Conservation (phyloP, 306 rosid species). For the Ammopiptanthus mongolicus region DNA sequence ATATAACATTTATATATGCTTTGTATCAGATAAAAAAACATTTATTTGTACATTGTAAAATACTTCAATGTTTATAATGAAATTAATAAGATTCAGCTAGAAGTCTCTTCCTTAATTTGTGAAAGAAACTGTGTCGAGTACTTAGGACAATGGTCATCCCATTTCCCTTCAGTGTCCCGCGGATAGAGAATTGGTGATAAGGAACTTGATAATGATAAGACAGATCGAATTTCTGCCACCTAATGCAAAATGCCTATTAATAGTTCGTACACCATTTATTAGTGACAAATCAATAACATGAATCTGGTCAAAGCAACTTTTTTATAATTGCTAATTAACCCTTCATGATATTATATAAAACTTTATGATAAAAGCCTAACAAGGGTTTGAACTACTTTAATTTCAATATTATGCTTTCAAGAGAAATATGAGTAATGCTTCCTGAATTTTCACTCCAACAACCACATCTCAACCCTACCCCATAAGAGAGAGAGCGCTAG, state of each 20-base stretch:
- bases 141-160: background rate
- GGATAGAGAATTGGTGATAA: background rate
- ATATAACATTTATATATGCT: too few species aligned
- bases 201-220: slow-evolving; percentile 16
- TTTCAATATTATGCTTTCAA: slow-evolving; percentile 13
- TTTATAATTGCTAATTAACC: slow-evolving; percentile 18
- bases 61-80: background rate
- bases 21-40: too few species aligned
- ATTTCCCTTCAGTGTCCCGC: background rate
- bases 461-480: slow-evolving; percentile 47
- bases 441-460: slow-evolving; percentile 80
- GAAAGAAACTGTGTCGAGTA: background rate
- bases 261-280: background rate
- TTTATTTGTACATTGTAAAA: too few species aligned
- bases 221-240: slow-evolving; percentile 20
- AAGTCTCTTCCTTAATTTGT: background rate
- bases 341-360: background rate
- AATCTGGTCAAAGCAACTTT: slow-evolving; percentile 28
- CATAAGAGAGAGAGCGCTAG: slow-evolving; percentile 36
- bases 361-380: background rate
- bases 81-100: background rate
- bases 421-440: slow-evolving; percentile 33
- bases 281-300: slow-evolving; percentile 14
- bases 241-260: slow-evolving; percentile 4
- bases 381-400: slow-evolving; percentile 12